A percentile compares a stretch with the other conserved stretches of the same genome.
Conservation (phyloP, 2,329 filamentous ascomycete genomes). For the Monosporascus sp. region DNA sequence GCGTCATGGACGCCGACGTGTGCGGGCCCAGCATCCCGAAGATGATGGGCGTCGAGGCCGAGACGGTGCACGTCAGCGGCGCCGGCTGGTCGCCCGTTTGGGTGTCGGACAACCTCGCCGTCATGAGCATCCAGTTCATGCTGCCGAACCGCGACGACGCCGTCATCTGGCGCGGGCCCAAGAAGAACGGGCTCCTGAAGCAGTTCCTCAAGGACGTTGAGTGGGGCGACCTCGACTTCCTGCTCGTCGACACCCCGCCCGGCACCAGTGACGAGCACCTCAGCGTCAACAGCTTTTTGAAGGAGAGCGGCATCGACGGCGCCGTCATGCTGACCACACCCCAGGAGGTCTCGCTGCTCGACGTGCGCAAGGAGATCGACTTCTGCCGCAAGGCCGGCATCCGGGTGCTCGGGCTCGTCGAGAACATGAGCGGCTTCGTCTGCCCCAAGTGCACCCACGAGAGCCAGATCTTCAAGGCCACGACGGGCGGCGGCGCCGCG, state of each 20-base stretch:
- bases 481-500: conserved; percentile 78
- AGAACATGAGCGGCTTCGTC: conserved; percentile 98
- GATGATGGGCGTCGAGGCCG: conserved; percentile 95
- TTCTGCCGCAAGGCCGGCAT: conserved; percentile 96
- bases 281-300: conserved; percentile 86
- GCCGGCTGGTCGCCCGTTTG: conserved; percentile 93
- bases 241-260: conserved; percentile 92
- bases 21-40: conserved; percentile 95
- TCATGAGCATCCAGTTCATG: conserved; percentile 99
- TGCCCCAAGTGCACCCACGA: conserved; percentile 84
- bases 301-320: conserved; percentile 87
- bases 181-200: conserved; percentile 98
- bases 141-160: conserved; percentile 89
- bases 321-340: conserved; percentile 92
- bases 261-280: conserved; percentile 95
- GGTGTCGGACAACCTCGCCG: conserved; percentile 87
- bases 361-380: conserved; percentile 95
- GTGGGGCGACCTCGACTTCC: conserved; percentile 91
- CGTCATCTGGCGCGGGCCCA: conserved; percentile 94
- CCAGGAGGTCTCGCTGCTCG: conserved; percentile 86
- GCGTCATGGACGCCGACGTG: conserved; percentile 97
- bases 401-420: conserved; percentile 78
- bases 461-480: conserved; percentile 83
- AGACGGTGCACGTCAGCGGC: conserved; percentile 87
- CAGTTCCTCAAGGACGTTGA: conserved; percentile 97